Conservation (phyloP, 75 land plant genomes). For the Cupressus sempervirens region DNA sequence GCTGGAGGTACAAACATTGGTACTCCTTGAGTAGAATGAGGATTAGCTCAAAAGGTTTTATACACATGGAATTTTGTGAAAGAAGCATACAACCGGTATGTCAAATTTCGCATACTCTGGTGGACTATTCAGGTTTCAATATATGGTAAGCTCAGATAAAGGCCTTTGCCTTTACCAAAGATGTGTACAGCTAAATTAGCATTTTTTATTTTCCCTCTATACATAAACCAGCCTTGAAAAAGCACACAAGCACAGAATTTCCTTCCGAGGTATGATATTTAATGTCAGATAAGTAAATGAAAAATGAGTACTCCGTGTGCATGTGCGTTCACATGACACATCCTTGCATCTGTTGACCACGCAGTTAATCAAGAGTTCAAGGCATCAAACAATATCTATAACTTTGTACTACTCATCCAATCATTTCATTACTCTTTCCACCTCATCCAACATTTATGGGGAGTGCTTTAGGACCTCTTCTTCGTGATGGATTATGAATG, state of each 20-base stretch:
- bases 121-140: neutral
- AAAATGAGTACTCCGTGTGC: neutral
- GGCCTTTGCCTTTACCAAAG: neutral
- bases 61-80: neutral
- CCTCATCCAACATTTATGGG: neutral
- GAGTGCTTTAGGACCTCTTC: neutral
- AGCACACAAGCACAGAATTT: neutral
- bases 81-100: neutral
- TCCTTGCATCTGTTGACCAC: neutral
- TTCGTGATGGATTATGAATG: neutral
- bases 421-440: neutral
- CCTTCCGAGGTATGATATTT: neutral
- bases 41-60: neutral
- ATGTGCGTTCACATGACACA: neutral
- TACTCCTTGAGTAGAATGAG: neutral
- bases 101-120: neutral
- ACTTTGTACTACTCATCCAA: neutral
- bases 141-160: neutral
- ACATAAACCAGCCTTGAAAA: neutral
- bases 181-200: neutral
- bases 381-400: neutral
- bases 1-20: neutral
- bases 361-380: neutral
- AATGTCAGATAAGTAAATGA: neutral
- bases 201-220: neutral